A percentile compares a stretch with the other conserved stretches of the same genome.
These are phyloP conservation scores for Aspergillus piperis DNA, from an alignment of 2,329 filamentous ascomycete genomes.

Conservation along the genomic window DNA sequence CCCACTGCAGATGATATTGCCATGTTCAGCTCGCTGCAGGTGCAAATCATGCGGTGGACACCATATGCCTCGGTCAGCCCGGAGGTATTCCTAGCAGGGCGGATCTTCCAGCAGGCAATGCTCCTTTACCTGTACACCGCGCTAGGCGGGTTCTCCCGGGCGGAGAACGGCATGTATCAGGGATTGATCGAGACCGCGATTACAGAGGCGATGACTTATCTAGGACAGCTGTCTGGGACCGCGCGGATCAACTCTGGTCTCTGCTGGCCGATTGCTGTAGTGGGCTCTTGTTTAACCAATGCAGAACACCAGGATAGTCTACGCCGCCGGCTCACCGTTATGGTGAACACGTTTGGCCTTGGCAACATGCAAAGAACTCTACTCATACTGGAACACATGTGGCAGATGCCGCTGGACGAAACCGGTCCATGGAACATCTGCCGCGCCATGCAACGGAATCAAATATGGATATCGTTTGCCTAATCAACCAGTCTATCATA, in stretches of 20 bases:
- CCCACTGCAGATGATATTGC: constrained; percentile 47
- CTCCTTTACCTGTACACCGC: constrained; percentile 46
- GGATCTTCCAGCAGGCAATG: constrained; percentile 50
- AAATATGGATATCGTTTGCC: constrained; percentile 55
- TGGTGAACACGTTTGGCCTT: constrained; percentile 41
- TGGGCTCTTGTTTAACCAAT: constrained; percentile 30
- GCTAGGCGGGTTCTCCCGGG: constrained; percentile 27
- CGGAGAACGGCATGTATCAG: constrained; percentile 29
- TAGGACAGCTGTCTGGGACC: constrained; percentile 26
- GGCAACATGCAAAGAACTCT: constrained; percentile 51
- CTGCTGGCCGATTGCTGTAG: constrained; percentile 36
- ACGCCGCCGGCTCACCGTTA: constrained; percentile 29
- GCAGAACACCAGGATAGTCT: constrained; percentile 29
- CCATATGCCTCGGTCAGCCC: constrained; percentile 38
- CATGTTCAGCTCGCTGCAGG: constrained; percentile 47
- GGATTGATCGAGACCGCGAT: constrained; percentile 28
- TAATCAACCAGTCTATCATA: constrained; percentile 26
- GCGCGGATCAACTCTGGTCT: constrained; percentile 39
- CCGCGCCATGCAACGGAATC: constrained; percentile 48
- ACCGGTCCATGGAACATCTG: constrained; percentile 49
- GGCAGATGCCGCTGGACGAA: constrained; percentile 38
- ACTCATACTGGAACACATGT: constrained; percentile 47
- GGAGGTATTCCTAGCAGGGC: constrained; percentile 45
- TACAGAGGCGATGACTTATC: constrained; percentile 30
- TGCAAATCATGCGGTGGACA: constrained; percentile 45